Conservation (phyloP, 176 grass and related monocot species). For the Carex cristatella region DNA sequence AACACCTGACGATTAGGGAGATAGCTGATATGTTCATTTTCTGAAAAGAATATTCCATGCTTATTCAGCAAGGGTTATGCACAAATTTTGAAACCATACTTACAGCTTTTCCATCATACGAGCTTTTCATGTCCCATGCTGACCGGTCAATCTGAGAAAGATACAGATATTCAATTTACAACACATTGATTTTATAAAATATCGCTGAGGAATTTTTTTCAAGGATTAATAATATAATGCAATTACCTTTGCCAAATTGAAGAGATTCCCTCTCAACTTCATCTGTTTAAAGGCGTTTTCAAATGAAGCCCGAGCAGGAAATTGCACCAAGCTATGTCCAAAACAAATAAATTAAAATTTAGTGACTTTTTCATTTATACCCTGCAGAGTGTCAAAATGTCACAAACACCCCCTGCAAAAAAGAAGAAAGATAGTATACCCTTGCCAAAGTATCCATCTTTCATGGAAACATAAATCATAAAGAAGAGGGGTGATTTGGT, state of each 20-base stretch:
- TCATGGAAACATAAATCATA: neutral
- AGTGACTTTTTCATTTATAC: neutral
- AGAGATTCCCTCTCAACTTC: conserved; percentile 33
- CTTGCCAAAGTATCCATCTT: neutral
- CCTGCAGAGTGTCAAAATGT: neutral
- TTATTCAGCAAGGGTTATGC: neutral
- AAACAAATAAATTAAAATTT: neutral
- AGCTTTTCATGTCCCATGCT: conserved; percentile 49
- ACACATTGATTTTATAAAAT: conserved; percentile 21
- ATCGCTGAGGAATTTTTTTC: conserved; percentile 9
- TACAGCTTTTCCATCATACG: conserved; percentile 81
- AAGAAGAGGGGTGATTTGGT: neutral
- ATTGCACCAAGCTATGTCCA: conserved; percentile 63
- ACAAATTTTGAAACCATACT: conserved; percentile 26
- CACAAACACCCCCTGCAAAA: neutral
- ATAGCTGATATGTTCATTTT: neutral
- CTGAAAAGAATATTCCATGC: neutral
- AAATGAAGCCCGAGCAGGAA: conserved; percentile 55
- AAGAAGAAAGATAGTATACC: neutral
- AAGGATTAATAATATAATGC: neutral
- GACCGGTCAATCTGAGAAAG: conserved; percentile 47
- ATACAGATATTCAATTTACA: conserved; percentile 6
- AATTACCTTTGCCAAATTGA: conserved; percentile 55
- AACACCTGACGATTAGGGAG: conserved; percentile 34
- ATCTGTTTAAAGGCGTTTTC: conserved; percentile 37